These are phyloP conservation scores for Macrophomina pseudophaseolina DNA, from an alignment of 2,329 filamentous ascomycete genomes.

Conservation along the genomic window DNA sequence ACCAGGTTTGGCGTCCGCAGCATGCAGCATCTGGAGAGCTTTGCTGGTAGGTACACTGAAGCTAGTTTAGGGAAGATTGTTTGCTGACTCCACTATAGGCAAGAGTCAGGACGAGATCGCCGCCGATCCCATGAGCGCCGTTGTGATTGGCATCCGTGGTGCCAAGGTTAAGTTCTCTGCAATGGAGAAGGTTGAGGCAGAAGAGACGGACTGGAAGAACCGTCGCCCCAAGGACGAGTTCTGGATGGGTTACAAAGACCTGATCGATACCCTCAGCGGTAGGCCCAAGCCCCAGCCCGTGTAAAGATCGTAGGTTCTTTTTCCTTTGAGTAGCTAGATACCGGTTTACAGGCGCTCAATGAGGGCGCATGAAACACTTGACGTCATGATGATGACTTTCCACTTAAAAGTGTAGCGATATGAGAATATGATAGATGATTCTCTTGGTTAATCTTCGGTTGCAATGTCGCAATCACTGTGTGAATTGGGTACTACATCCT, in stretches of 20 bases:
- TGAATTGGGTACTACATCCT: no score
- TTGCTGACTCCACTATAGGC: constrained; percentile 33
- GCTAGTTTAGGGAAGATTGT: no score
- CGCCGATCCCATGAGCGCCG: constrained; percentile 72
- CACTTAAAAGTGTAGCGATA: constrained; percentile 8
- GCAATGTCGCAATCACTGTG: no score
- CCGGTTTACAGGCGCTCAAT: constrained; percentile 20
- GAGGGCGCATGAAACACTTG: constrained; percentile 14
- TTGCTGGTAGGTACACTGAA: constrained; percentile 54
- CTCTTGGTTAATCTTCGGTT: neutral
- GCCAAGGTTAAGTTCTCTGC: constrained; percentile 86
- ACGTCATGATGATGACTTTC: constrained; percentile 23
- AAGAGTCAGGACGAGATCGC: constrained; percentile 71
- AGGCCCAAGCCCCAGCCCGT: constrained; percentile 44
- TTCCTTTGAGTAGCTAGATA: constrained; percentile 20
- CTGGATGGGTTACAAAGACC: constrained; percentile 80
- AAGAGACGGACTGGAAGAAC: constrained; percentile 92
- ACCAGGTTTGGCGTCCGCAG: constrained; percentile 92
- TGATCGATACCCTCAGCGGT: constrained; percentile 84
- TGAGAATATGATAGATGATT: constrained; percentile 27
- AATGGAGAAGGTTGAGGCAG: constrained; percentile 79
- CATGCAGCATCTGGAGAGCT: constrained; percentile 86
- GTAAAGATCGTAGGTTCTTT: constrained; percentile 9
- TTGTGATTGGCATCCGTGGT: constrained; percentile 91
- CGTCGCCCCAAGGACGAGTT: constrained; percentile 82